Conservation (phyloP, 192 early-diverging fungal species). For the Coemansia sp. region DNA sequence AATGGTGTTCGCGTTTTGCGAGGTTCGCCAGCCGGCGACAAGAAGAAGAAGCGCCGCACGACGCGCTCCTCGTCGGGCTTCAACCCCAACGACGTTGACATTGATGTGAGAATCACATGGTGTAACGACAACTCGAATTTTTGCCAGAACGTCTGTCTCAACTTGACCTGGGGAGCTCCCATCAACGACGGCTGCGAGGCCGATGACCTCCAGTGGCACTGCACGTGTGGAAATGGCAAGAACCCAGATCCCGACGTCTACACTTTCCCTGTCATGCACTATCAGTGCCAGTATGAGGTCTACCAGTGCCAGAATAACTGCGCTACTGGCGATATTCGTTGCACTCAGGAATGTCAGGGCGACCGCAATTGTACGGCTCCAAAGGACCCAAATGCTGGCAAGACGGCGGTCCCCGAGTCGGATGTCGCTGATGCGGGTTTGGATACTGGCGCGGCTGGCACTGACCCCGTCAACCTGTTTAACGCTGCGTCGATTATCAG, state of each 20-base stretch:
- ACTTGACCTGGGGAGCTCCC: constrained; percentile 52
- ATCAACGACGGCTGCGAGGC: constrained; percentile 52
- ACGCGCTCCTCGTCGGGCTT: constrained; percentile 38
- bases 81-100: constrained; percentile 37
- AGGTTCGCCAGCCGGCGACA: constrained; percentile 9
- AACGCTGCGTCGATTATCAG: constrained; percentile 38
- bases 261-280: constrained; percentile 57
- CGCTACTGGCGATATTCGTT: constrained; percentile 52
- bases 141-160: constrained; percentile 55
- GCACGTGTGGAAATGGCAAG: constrained; percentile 55
- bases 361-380: constrained; percentile 54
- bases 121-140: constrained; percentile 56
- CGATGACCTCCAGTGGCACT: constrained; percentile 45
- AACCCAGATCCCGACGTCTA: constrained; percentile 51
- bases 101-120: constrained; percentile 48
- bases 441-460: constrained; percentile 21
- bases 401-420: constrained; percentile 33
- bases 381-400: constrained; percentile 52
- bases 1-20: constrained; percentile 24
- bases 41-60: constrained; percentile 28
- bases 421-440: constrained; percentile 38
- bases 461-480: constrained; percentile 48
- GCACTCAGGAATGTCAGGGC: constrained; percentile 55
- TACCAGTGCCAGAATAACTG: constrained; percentile 55
- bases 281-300: constrained; percentile 51